Conservation (phyloP, 257 asterid genomes). For the Prunella vulgaris region DNA sequence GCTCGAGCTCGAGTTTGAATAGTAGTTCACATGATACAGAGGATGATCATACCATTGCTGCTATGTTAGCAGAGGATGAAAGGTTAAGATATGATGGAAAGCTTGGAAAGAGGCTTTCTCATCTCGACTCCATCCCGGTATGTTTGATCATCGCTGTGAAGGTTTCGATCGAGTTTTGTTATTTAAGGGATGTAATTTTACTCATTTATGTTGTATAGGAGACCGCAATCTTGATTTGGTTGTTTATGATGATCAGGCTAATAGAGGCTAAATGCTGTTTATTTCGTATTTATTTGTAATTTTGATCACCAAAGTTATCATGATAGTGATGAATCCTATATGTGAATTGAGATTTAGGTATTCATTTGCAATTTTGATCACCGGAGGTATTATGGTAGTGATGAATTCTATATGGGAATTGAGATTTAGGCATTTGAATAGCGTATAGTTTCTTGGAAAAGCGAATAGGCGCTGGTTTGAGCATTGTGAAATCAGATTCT, state of each 20-base stretch:
- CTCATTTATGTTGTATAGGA: not conserved
- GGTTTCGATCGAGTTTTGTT: not conserved
- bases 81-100: constrained; percentile 35
- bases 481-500: not conserved
- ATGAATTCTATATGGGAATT: not conserved
- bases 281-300: not conserved
- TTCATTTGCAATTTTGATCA: too few species aligned
- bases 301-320: not conserved
- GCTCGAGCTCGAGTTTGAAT: constrained; percentile 72
- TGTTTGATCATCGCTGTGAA: constrained; percentile 1
- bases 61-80: constrained; percentile 70
- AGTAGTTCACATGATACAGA: constrained; percentile 77
- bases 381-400: too few species aligned
- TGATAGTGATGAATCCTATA: not conserved
- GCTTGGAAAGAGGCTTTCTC: constrained; percentile 87
- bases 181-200: constrained; percentile 8
- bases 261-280: too few species aligned
- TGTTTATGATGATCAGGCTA: not conserved
- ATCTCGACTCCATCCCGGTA: constrained; percentile 89
- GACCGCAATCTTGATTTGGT: constrained; percentile 14
- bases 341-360: not conserved
- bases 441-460: not conserved
- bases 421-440: not conserved
- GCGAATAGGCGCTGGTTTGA: too few species aligned
- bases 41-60: constrained; percentile 91